Base-by-base conservation (phyloP, 352 stramenopile species). In the Thalassiosira mediterranea region DNA sequence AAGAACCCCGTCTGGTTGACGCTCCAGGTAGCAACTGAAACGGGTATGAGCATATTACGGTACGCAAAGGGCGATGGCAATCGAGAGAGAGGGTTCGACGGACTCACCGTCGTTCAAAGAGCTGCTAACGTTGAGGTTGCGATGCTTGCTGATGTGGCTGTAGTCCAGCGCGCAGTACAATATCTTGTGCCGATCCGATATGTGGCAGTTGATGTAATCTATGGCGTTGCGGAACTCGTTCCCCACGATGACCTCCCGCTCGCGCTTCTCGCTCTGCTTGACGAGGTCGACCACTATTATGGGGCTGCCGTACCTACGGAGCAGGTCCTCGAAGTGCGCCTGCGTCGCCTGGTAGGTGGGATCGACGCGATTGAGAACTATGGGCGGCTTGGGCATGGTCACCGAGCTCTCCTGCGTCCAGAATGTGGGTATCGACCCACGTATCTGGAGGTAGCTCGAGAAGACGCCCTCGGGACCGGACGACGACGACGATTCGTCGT, bases 381-480 rank as follows among this genome's bases (percentile, higher is more conserved):
- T 99, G 0, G 97, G 96, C 1, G 97, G 97, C 75, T 99, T 99
- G 0, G 97, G 97, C 48, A 98, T 93, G 4, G 96, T 98, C 3
- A 98, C 95, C 31, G 91, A 98, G 2, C 94, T 98, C 69, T 99
- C 96, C 82, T 99, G 97, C 0, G 96, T 98, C 97, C 97, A 99
- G 78, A 98, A 99, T 0, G 97, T 98, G n/a, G 97, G 97, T 80
- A 99, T 99, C 1, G 95, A 98, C 2, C 97, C 97, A 31, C 97
- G 94, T 53, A 99, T 95, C 83, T 99, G 97, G 40, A 99, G 90
- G 72, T 96, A 99, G 1, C 93, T 97, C 17, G 94, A 98, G 74
- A 99, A 98, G 17, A 96, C 96, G 15, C 95, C 52, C 84, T 95
- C 93, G 86, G 96, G 63, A 13, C 7, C 7, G 8, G 69, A 26